phyloP scores from a whole-genome alignment of 192 early-diverging fungal genomes.

The Mortierella claussenii region DNA sequence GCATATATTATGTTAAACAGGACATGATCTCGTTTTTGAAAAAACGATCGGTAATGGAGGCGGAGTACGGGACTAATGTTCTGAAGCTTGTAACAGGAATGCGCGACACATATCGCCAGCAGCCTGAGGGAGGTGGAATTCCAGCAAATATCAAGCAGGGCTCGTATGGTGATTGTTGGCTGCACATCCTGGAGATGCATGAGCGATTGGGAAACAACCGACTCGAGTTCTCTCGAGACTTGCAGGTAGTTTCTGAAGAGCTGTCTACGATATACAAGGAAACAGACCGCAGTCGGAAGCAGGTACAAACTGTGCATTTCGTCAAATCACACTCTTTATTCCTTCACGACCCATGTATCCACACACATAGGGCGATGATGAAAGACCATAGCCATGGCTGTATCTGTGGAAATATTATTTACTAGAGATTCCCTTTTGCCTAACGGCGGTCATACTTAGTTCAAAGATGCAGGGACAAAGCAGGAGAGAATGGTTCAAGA shows the following conservation, averaged over 20 bases:
- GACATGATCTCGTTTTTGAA: conserved; percentile 84
- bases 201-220: conserved; percentile 84
- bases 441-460: no score
- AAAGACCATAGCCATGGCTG: no score
- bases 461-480: conserved; percentile 83
- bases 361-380: no score
- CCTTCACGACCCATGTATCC: no score
- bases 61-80: conserved; percentile 87
- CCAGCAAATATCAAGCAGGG: conserved; percentile 50
- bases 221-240: conserved; percentile 75
- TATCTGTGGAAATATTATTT: no score
- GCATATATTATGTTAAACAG: conserved; percentile 53
- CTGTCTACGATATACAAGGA: conserved; percentile 77
- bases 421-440: no score
- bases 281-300: conserved; percentile 81
- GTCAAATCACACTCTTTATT: neutral
- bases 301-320: conserved; percentile 55
- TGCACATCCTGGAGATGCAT: conserved; percentile 81
- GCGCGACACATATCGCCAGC: conserved; percentile 64
- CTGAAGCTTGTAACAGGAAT: conserved; percentile 77
- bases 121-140: conserved; percentile 57
- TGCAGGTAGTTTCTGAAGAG: conserved; percentile 85
- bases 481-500: conserved; percentile 83
- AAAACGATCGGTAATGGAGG: conserved; percentile 90
- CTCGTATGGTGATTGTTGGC: conserved; percentile 83